Evolutionary conservation across 768 basidiomycete genomes (phyloP).

Genomic region (Lactarius evosmus): DNA sequence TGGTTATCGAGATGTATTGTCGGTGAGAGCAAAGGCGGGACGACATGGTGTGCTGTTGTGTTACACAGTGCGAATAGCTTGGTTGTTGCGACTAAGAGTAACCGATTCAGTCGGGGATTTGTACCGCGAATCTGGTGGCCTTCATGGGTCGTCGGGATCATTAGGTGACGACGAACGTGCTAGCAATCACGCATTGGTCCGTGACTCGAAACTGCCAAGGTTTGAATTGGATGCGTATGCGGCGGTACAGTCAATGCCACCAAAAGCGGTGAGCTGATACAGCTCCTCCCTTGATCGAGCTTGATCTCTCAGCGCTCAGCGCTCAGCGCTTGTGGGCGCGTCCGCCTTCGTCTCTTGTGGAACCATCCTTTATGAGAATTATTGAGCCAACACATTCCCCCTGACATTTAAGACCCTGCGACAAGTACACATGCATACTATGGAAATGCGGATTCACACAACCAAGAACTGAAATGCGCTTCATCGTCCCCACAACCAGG

Average conservation of each 20-base stretch:
- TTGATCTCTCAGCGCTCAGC: no score
- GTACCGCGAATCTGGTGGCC: not conserved
- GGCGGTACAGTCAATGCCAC: not conserved
- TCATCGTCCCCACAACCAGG: no score
- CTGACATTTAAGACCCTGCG: no score
- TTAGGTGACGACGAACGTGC: conserved; percentile 3
- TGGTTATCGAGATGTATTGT: not conserved
- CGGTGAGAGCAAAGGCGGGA: conserved; percentile 2
- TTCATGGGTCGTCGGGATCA: conserved; percentile 18
- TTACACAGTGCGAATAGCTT: not conserved
- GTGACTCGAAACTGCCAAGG: conserved; percentile 10
- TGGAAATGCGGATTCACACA: no score
- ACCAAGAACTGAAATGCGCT: no score
- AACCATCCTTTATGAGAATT: no score
- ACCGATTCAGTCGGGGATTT: conserved; percentile 1
- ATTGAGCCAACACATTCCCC: no score
- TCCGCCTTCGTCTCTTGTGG: no score
- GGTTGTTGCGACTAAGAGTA: not conserved
- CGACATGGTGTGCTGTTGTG: conserved; percentile 14
- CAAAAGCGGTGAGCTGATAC: not conserved
- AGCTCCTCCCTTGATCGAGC: not conserved
- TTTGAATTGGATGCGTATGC: conserved; percentile 1
- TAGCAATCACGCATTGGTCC: not conserved
- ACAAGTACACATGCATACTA: no score
- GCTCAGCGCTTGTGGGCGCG: no score